These are phyloP conservation scores for Silene uniflora DNA, from an alignment of 148 eudicot genomes.

Conservation along the genomic window DNA sequence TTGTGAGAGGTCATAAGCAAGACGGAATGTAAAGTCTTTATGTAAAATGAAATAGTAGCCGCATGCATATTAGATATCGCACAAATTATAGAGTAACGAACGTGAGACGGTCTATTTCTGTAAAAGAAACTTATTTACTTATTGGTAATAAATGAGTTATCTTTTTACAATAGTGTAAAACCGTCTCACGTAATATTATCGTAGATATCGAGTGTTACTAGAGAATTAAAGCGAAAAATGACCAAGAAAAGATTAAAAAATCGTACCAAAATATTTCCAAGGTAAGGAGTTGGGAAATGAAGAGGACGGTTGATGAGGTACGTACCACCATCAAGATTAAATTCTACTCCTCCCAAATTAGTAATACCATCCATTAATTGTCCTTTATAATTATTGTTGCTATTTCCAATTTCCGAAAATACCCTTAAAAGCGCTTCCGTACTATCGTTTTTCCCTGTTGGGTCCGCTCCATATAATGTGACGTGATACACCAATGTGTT, in stretches of 20 bases:
- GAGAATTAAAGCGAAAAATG: neutral
- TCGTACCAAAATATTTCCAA: constrained; percentile 70
- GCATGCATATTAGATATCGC: no score
- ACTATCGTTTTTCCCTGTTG: constrained; percentile 68
- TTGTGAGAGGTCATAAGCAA: no score
- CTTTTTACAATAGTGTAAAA: no score
- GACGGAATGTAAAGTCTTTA: no score
- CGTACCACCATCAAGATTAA: constrained; percentile 70
- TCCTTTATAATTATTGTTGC: constrained; percentile 21
- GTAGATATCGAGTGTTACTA: no score
- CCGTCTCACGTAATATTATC: no score
- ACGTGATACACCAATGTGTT: constrained; percentile 48
- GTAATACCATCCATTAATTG: constrained; percentile 43
- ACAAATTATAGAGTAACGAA: no score
- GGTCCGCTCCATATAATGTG: constrained; percentile 79
- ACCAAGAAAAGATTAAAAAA: no score
- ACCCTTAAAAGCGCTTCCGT: constrained; percentile 50
- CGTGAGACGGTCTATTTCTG: no score
- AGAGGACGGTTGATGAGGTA: constrained; percentile 70
- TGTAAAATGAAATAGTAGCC: no score
- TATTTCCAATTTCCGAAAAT: constrained; percentile 39
- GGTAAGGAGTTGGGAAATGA: constrained; percentile 42
- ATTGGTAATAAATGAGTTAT: no score
- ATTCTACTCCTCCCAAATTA: constrained; percentile 69
- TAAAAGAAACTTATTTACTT: no score